phyloP scores from a whole-genome alignment of 306 rosid genomes.

The Gynostemma pentaphyllum region DNA sequence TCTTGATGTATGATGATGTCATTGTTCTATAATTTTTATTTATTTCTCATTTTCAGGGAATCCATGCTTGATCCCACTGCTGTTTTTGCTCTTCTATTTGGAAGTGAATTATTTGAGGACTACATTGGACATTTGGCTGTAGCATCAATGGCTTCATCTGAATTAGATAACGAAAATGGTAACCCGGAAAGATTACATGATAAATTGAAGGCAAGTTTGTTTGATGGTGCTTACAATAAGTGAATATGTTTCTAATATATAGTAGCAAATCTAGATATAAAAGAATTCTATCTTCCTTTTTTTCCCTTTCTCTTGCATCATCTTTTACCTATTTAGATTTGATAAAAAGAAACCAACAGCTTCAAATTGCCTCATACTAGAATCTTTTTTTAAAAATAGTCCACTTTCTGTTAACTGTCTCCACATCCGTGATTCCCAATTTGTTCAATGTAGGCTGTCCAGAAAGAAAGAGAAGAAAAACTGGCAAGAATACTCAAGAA shows the following conservation, averaged over 20 bases:
- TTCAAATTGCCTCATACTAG: too few species aligned
- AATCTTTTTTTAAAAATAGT: background rate
- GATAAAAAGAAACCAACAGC: background rate
- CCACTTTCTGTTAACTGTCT: constrained; percentile 1
- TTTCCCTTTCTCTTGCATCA: background rate
- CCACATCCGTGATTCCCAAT: constrained; percentile 8
- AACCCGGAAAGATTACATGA: constrained; percentile 59
- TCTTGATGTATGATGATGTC: background rate
- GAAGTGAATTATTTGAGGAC: constrained; percentile 90
- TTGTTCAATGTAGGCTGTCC: constrained; percentile 44
- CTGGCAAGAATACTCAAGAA: constrained; percentile 48
- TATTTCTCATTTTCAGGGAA: constrained; percentile 42
- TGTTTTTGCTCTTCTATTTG: constrained; percentile 76
- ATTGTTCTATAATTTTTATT: background rate
- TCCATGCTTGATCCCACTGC: constrained; percentile 86
- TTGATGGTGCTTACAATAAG: background rate
- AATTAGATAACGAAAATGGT: constrained; percentile 37
- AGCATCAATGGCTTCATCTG: constrained; percentile 90
- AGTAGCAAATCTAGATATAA: background rate
- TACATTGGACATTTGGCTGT: constrained; percentile 83
- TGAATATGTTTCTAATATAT: background rate
- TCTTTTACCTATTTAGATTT: background rate
- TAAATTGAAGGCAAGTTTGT: constrained; percentile 69
- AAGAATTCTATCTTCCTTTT: background rate
- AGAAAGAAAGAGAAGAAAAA: constrained; percentile 87